Evolutionary conservation across 768 basidiomycete genomes (phyloP).

Genomic region (Phlebiopsis gigantea): DNA sequence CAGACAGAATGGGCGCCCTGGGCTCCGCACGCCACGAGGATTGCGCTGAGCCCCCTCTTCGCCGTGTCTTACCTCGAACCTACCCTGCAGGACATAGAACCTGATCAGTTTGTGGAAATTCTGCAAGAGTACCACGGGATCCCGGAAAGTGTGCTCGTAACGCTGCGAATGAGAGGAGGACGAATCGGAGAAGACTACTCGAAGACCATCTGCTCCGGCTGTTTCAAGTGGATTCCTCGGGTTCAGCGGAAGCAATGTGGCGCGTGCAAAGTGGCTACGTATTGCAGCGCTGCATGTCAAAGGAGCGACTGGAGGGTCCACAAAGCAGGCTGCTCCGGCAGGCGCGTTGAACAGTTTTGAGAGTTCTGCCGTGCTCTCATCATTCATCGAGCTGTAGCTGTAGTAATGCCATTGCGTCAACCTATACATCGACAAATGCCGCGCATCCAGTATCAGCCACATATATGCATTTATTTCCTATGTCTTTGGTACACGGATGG

Average conservation of each 20-base stretch:
- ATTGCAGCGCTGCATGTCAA: slow-evolving; percentile 8
- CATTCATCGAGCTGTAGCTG: no score
- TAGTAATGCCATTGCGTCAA: no score
- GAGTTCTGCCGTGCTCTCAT: no score
- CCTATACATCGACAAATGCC: no score
- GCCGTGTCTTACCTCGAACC: slow-evolving; percentile 44
- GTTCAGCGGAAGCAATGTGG: neutral
- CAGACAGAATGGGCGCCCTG: slow-evolving; percentile 32
- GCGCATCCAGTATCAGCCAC: no score
- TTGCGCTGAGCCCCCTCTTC: slow-evolving; percentile 51
- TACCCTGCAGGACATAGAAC: slow-evolving; percentile 8
- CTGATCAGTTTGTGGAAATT: neutral
- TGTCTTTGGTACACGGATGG: slow-evolving; percentile 20
- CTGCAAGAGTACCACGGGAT: neutral
- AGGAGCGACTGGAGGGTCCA: neutral
- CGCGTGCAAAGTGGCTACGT: slow-evolving; percentile 1
- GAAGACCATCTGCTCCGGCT: neutral
- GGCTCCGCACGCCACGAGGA: slow-evolving; percentile 39
- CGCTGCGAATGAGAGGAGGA: neutral
- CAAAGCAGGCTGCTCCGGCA: neutral
- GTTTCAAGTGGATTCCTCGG: neutral
- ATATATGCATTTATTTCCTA: no score
- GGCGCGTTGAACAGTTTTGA: no score
- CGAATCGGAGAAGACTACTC: neutral
- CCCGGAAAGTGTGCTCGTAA: neutral